Conservation (phyloP, 306 rosid species). For the Geum urbanum region DNA sequence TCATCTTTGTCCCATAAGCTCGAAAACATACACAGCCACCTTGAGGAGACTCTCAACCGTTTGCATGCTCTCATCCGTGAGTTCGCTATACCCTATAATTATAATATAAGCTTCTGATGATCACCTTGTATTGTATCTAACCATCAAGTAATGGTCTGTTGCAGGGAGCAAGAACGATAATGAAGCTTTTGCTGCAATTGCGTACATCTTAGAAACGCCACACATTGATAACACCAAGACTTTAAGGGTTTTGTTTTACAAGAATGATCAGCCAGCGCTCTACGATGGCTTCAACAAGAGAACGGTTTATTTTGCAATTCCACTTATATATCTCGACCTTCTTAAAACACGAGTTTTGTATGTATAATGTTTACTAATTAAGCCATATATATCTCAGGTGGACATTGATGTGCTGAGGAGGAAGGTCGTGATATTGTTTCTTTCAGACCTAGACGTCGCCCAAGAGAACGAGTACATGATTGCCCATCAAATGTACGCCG, state of each 20-base stretch:
- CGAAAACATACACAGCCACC: conserved; percentile 45
- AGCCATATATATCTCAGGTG: neutral
- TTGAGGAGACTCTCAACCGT: conserved; percentile 19
- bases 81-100: neutral
- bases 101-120: neutral
- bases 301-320: conserved; percentile 32
- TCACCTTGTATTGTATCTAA: neutral
- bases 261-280: conserved; percentile 47
- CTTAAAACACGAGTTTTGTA: neutral
- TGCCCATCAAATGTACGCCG: conserved; percentile 35
- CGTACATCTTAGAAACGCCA: conserved; percentile 29
- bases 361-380: neutral
- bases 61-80: conserved; percentile 6
- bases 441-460: conserved; percentile 40
- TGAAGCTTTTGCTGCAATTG: conserved; percentile 37
- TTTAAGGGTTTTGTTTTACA: conserved; percentile 40
- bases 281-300: conserved; percentile 43
- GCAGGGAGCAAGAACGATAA: conserved; percentile 46
- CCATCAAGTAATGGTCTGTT: neutral
- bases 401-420: conserved; percentile 13
- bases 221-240: conserved; percentile 51
- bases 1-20: conserved; percentile 63
- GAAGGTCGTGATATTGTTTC: conserved; percentile 38
- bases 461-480: conserved; percentile 24
- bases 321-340: neutral